Conservation (phyloP, 495 filamentous ascomycete genomes). For the Xylaria bambusicola region DNA sequence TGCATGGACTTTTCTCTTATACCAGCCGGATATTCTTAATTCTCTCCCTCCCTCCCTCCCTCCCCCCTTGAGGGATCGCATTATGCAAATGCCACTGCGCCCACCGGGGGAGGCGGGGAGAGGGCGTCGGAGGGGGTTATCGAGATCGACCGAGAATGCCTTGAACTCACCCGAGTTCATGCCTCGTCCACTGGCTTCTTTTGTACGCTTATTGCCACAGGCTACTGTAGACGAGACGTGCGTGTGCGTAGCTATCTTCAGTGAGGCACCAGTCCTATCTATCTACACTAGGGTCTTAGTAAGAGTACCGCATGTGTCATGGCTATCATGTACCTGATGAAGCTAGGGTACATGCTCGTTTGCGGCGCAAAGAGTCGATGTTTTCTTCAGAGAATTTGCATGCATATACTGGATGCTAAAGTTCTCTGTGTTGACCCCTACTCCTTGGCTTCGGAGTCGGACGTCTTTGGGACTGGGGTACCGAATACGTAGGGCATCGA, state of each 20-base stretch:
- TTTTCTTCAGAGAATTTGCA: neutral
- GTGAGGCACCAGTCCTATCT: neutral
- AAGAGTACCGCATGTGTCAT: neutral
- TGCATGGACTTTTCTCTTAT: slow-evolving; percentile 17
- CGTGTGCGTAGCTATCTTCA: neutral
- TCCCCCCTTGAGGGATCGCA: slow-evolving; percentile 9
- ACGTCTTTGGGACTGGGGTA: no score
- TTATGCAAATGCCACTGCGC: neutral
- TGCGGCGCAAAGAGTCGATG: neutral
- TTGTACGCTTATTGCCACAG: neutral
- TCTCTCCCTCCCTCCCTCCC: no score
- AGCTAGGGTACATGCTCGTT: slow-evolving; percentile 3
- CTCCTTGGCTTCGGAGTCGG: neutral
- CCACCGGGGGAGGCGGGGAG: slow-evolving; percentile 1
- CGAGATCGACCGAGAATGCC: neutral
- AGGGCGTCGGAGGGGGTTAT: neutral
- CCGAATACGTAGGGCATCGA: no score
- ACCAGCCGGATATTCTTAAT: slow-evolving; percentile 9
- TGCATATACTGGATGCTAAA: neutral
- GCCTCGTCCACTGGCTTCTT: neutral
- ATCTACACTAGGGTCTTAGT: no score
- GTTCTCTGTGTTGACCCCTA: neutral
- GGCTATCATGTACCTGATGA: neutral
- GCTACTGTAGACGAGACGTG: neutral
- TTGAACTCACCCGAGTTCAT: neutral